Percentiles rank a stretch among this genome's conserved stretches.
Evolutionary conservation across 2,329 filamentous ascomycete species (phyloP).

Genomic region (Monilinia laxa): DNA sequence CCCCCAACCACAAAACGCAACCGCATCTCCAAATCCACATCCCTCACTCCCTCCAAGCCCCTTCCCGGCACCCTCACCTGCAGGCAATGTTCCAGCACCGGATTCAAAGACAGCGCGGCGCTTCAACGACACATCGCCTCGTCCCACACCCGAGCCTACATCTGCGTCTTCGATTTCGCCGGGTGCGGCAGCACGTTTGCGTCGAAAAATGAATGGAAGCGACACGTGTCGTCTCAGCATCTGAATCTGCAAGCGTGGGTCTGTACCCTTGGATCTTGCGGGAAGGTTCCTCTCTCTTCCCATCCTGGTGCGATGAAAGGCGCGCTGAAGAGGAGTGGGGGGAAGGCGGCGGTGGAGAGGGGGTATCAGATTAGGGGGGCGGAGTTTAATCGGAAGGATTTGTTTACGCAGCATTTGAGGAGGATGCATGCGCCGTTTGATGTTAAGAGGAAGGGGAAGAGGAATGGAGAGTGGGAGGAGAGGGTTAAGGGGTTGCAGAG

Average conservation of each 20-base stretch:
- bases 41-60: not conserved
- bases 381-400: conserved; percentile 83
- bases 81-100: conserved; percentile 33
- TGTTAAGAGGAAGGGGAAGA: conserved; percentile 43
- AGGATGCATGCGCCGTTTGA: conserved; percentile 72
- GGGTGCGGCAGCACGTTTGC: conserved; percentile 72
- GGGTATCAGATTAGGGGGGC: conserved; percentile 27
- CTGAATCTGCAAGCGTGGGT: conserved; percentile 72
- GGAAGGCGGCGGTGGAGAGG: not conserved
- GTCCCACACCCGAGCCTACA: conserved; percentile 60
- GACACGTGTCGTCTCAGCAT: conserved; percentile 80
- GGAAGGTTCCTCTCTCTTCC: conserved; percentile 30
- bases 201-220: conserved; percentile 94
- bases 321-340: conserved; percentile 26
- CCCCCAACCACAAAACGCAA: conserved; percentile 26
- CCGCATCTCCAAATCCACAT: conserved; percentile 26
- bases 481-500: conserved; percentile 56
- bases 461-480: conserved; percentile 49
- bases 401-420: conserved; percentile 84
- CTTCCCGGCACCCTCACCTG: conserved; percentile 20
- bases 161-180: conserved; percentile 76
- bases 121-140: conserved; percentile 50
- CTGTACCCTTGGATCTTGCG: conserved; percentile 51
- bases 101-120: conserved; percentile 48
- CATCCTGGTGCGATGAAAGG: not conserved